These are phyloP conservation scores for Chamaenerion angustifolium DNA, from an alignment of 345 rosid genomes.

Conservation along the genomic window DNA sequence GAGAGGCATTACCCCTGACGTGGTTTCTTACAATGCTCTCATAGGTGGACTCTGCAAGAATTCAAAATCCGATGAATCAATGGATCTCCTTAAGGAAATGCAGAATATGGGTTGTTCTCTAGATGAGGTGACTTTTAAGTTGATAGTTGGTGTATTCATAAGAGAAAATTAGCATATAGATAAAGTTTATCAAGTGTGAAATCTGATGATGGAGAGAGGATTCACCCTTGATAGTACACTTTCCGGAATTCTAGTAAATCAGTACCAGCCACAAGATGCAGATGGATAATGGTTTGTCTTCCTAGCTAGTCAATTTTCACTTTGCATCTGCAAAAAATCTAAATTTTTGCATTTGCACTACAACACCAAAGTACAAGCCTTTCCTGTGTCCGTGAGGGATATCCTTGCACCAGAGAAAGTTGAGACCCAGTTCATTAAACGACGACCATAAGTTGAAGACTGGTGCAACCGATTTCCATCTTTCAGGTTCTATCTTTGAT, in stretches of 20 bases:
- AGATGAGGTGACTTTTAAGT: slow-evolving; percentile 68
- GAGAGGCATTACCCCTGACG: slow-evolving; percentile 62
- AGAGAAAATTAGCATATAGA: slow-evolving; percentile 38
- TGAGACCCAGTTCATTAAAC: too few species aligned
- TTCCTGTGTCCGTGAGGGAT: too few species aligned
- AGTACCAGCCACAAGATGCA: slow-evolving; percentile 22
- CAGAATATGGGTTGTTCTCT: slow-evolving; percentile 44
- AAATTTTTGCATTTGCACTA: too few species aligned
- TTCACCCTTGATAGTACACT: slow-evolving; percentile 70
- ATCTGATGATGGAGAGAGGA: slow-evolving; percentile 97
- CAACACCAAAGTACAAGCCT: too few species aligned
- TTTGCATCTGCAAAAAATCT: background rate
- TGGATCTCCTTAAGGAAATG: slow-evolving; percentile 63
- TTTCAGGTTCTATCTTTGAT: too few species aligned
- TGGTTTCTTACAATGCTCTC: slow-evolving; percentile 64
- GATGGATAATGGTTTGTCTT: slow-evolving; percentile 12
- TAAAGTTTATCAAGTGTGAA: slow-evolving; percentile 72
- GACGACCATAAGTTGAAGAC: too few species aligned
- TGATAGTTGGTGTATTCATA: slow-evolving; percentile 69
- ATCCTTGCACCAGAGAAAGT: too few species aligned
- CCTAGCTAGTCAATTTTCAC: slow-evolving; percentile 6
- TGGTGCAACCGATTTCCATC: too few species aligned
- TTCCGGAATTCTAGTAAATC: slow-evolving; percentile 52
- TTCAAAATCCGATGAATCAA: slow-evolving; percentile 43
- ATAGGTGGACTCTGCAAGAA: slow-evolving; percentile 68